Evolutionary conservation across 306 rosid species (phyloP).

Genomic region (Lotus japonicus): DNA sequence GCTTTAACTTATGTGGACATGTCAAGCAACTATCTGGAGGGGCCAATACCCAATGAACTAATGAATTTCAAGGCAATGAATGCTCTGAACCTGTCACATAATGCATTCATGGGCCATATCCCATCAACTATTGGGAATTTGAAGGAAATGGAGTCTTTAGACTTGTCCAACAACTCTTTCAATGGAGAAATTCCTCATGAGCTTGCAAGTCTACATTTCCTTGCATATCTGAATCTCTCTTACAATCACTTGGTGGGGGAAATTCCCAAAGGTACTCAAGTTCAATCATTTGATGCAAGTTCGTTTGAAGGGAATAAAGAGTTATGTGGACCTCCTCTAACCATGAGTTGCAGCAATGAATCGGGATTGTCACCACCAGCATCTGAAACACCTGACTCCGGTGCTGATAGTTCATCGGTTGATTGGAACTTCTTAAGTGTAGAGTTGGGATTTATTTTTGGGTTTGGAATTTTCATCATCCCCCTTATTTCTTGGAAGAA

Average conservation of each 20-base stretch:
- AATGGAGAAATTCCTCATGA: constrained; percentile 20
- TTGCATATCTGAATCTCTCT: constrained; percentile 26
- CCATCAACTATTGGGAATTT: constrained; percentile 21
- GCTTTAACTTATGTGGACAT: constrained; percentile 26
- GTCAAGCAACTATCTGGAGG: constrained; percentile 29
- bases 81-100: constrained; percentile 32
- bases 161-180: constrained; percentile 29
- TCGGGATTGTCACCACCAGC: not conserved
- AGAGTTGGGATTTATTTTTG: constrained; percentile 30
- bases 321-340: constrained; percentile 29
- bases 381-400: not conserved
- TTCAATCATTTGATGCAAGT: constrained; percentile 20
- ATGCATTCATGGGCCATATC: constrained; percentile 20
- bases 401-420: not conserved
- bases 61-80: constrained; percentile 8
- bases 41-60: constrained; percentile 28
- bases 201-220: constrained; percentile 18
- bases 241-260: constrained; percentile 23
- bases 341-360: not conserved
- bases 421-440: constrained; percentile 17
- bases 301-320: constrained; percentile 31
- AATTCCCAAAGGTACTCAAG: constrained; percentile 32
- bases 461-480: constrained; percentile 15
- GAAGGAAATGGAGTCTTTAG: constrained; percentile 34
- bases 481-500: constrained; percentile 5